Conservation (phyloP, 768 basidiomycete species). For the Auricularia auricula-judae region DNA sequence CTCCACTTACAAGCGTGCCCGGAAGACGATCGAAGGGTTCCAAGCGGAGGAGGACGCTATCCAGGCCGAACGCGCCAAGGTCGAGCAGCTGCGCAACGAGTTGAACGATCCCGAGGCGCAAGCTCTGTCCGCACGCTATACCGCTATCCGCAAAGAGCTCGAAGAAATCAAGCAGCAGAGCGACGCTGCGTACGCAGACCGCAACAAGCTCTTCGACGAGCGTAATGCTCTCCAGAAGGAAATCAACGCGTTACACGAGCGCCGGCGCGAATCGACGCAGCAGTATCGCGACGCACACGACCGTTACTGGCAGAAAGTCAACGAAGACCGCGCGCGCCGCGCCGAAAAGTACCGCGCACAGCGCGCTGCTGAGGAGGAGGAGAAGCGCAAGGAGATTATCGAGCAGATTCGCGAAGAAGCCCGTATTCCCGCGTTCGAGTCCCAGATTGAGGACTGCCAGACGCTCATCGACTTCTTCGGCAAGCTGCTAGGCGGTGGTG, state of each 20-base stretch:
- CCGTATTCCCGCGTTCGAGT: constrained; percentile 76
- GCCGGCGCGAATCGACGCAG: constrained; percentile 64
- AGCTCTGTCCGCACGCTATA: constrained; percentile 70
- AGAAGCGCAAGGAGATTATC: constrained; percentile 69
- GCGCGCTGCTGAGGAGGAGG: constrained; percentile 63
- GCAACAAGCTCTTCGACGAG: constrained; percentile 79
- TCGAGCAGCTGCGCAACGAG: constrained; percentile 73
- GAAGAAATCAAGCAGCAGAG: constrained; percentile 77
- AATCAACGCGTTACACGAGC: constrained; percentile 57
- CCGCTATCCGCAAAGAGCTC: constrained; percentile 72
- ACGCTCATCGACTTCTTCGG: constrained; percentile 81
- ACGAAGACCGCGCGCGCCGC: constrained; percentile 78
- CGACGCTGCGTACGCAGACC: constrained; percentile 72
- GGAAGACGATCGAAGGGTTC: constrained; percentile 71
- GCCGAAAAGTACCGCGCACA: constrained; percentile 68
- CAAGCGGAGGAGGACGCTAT: constrained; percentile 70
- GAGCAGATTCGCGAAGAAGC: constrained; percentile 86
- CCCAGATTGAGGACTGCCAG: constrained; percentile 93
- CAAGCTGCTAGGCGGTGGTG: constrained; percentile 41
- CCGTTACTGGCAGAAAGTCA: constrained; percentile 68
- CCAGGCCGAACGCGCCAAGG: constrained; percentile 57
- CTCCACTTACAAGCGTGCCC: constrained; percentile 53
- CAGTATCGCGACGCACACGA: constrained; percentile 77
- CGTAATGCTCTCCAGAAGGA: constrained; percentile 61
- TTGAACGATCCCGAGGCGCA: constrained; percentile 87